Conservation (phyloP, 164 flowering plant species). For the Akebia trifoliata region DNA sequence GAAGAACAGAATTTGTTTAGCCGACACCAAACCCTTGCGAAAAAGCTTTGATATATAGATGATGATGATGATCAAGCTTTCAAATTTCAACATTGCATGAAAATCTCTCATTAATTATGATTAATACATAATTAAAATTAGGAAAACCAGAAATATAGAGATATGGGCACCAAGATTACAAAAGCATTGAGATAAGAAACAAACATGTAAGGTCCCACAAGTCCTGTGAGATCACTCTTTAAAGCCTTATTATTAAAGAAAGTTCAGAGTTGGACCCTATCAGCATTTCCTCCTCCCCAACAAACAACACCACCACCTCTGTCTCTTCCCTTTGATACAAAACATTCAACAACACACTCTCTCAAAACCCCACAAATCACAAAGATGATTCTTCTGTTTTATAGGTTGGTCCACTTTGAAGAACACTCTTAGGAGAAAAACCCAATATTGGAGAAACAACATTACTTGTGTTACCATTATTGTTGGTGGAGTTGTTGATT, state of each 20-base stretch:
- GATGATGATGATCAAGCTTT: no score
- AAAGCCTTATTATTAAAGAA: not conserved
- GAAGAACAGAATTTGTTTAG: no score
- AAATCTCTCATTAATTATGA: no score
- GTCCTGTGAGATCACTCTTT: not conserved
- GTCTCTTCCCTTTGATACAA: conserved; percentile 15
- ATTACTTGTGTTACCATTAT: not conserved
- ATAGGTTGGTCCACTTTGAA: conserved; percentile 22
- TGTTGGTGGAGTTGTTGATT: conserved; percentile 7
- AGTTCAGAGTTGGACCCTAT: not conserved
- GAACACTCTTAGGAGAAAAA: conserved; percentile 46
- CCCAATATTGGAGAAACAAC: conserved; percentile 17
- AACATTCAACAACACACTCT: not conserved
- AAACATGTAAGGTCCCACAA: not conserved
- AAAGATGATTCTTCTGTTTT: conserved; percentile 17
- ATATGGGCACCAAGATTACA: not conserved
- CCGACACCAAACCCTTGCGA: no score
- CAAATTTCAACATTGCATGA: no score
- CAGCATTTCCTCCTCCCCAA: conserved; percentile 10
- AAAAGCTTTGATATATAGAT: no score
- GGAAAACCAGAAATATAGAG: not conserved
- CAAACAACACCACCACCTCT: conserved; percentile 8
- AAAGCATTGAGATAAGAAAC: not conserved
- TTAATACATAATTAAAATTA: no score
- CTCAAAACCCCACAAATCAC: not conserved